These are phyloP conservation scores for Comarum palustre DNA, from an alignment of 306 rosid genomes.

Conservation along the genomic window DNA sequence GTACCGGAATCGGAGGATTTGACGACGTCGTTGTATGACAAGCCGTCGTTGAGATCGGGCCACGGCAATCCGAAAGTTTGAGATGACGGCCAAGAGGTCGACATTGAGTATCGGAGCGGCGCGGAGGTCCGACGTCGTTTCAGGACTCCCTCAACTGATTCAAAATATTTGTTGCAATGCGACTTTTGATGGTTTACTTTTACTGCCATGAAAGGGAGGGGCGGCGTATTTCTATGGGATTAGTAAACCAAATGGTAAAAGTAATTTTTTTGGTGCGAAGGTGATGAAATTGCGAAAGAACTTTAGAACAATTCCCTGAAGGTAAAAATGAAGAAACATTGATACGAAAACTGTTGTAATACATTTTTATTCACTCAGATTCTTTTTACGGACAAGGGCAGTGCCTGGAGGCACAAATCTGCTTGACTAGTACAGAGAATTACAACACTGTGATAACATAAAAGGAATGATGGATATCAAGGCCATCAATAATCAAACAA, in stretches of 20 bases:
- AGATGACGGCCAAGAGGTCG: slow-evolving; percentile 11
- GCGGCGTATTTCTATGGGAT: background rate
- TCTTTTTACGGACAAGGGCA: background rate
- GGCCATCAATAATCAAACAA: slow-evolving; percentile 10
- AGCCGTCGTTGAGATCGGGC: slow-evolving; percentile 85
- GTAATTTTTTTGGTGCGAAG: no score
- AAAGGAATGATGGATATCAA: slow-evolving; percentile 22
- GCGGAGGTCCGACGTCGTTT: background rate
- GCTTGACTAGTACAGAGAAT: slow-evolving; percentile 23
- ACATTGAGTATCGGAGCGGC: slow-evolving; percentile 3
- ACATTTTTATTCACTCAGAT: slow-evolving; percentile 27
- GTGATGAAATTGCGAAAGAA: background rate
- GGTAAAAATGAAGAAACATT: background rate
- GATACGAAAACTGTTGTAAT: background rate
- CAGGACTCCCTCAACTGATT: slow-evolving; percentile 8
- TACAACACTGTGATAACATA: slow-evolving; percentile 22
- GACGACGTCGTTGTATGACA: slow-evolving; percentile 72
- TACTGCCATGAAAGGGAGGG: background rate
- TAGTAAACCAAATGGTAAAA: no score
- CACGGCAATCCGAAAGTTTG: slow-evolving; percentile 51
- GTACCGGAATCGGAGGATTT: slow-evolving; percentile 60
- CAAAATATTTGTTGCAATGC: background rate
- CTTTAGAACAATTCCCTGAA: background rate
- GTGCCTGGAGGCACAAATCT: slow-evolving; percentile 28
- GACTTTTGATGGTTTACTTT: background rate